These are phyloP conservation scores for Phlegmacium glaucopus DNA, from an alignment of 768 basidiomycete genomes.

Conservation along the genomic window DNA sequence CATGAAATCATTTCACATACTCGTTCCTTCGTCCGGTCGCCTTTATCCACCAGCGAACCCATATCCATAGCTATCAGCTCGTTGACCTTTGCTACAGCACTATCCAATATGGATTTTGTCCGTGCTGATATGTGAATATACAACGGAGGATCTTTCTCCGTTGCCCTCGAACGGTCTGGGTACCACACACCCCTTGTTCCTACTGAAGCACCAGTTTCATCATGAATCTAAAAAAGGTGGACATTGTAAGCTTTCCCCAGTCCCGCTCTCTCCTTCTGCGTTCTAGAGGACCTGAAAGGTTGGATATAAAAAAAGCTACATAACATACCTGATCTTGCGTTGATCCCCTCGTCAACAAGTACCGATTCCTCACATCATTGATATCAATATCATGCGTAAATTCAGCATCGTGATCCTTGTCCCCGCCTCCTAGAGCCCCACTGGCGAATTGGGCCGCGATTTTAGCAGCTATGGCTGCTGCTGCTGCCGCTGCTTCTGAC, in stretches of 20 bases:
- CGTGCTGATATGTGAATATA: slow-evolving; percentile 91
- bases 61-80: slow-evolving; percentile 73
- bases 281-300: too few species aligned
- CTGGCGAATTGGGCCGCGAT: slow-evolving; percentile 83
- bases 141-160: slow-evolving; percentile 88
- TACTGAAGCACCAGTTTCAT: slow-evolving; percentile 89
- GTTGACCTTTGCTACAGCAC: slow-evolving; percentile 67
- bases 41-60: slow-evolving; percentile 79
- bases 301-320: background rate
- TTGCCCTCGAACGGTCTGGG: slow-evolving; percentile 87
- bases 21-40: slow-evolving; percentile 62
- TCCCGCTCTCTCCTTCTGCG: too few species aligned
- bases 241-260: slow-evolving; percentile 1
- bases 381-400: slow-evolving; percentile 94
- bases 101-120: slow-evolving; percentile 60
- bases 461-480: slow-evolving; percentile 90
- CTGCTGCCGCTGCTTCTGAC: slow-evolving; percentile 62
- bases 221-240: slow-evolving; percentile 61
- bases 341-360: slow-evolving; percentile 88
- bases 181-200: slow-evolving; percentile 96
- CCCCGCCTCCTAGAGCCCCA: slow-evolving; percentile 38
- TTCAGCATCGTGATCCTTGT: slow-evolving; percentile 74
- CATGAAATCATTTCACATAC: slow-evolving; percentile 29
- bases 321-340: slow-evolving; percentile 83
- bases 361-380: slow-evolving; percentile 93